phyloP scores from a whole-genome alignment of 2,329 filamentous ascomycete species.

The Penicillium sp. region DNA sequence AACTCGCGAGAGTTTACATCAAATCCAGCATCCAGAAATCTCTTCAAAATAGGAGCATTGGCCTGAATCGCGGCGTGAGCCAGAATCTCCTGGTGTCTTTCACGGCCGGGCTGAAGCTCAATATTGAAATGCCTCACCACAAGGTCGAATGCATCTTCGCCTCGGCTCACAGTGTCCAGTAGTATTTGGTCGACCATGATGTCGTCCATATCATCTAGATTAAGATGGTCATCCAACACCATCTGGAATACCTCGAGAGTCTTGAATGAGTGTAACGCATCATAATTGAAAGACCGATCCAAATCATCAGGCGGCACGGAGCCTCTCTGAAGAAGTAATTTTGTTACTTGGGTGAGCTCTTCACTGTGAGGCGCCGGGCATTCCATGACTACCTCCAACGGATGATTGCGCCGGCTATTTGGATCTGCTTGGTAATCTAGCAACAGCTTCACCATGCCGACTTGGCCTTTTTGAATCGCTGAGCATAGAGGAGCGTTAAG shows the following conservation, averaged over 20 bases:
- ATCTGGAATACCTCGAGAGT: background rate
- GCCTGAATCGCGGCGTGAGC: background rate
- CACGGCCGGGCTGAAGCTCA: background rate
- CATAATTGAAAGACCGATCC: background rate
- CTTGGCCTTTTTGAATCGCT: background rate
- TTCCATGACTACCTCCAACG: background rate
- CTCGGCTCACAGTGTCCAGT: background rate
- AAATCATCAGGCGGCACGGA: background rate
- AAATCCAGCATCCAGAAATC: slow-evolving; percentile 2
- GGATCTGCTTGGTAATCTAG: slow-evolving; percentile 1
- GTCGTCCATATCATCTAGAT: too few species aligned
- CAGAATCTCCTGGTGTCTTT: background rate
- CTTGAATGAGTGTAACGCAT: background rate
- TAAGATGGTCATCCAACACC: background rate
- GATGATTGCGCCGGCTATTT: background rate
- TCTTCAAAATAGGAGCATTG: background rate
- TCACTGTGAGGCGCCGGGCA: background rate
- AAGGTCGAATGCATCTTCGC: background rate
- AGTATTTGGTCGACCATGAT: background rate
- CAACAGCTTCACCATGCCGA: background rate
- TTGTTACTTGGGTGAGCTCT: background rate
- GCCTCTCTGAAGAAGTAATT: background rate
- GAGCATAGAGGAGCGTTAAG: background rate
- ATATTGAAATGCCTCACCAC: background rate
- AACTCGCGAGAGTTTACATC: background rate